These are phyloP conservation scores for Pseudoscleropodium purum DNA, from an alignment of 225 moss, liverwort and hornwort species.

Conservation along the genomic window DNA sequence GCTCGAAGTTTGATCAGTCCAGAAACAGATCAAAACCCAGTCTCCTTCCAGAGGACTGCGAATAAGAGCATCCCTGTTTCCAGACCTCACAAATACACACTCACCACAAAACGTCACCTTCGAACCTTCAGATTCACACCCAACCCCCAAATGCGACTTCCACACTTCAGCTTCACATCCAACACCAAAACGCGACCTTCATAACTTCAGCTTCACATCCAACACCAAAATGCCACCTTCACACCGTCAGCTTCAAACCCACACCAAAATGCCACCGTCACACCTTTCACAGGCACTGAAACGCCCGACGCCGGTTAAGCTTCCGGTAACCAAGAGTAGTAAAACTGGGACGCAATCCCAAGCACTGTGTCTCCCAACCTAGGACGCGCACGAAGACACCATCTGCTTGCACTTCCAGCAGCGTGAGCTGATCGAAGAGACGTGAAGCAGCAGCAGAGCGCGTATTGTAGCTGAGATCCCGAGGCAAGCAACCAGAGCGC, in stretches of 20 bases:
- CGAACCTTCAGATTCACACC: neutral
- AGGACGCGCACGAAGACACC: neutral
- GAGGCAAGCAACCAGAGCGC: neutral
- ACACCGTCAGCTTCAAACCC: neutral
- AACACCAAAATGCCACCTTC: neutral
- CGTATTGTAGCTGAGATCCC: neutral
- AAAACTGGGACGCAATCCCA: neutral
- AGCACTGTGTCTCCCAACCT: neutral
- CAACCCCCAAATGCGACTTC: neutral
- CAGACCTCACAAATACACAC: neutral
- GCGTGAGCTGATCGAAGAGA: neutral
- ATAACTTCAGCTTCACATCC: neutral
- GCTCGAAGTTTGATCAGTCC: neutral
- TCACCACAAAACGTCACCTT: neutral
- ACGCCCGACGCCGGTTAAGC: too few relatives aligned
- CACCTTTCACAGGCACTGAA: neutral
- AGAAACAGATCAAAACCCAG: neutral
- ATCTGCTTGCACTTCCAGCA: neutral
- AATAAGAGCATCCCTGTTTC: neutral
- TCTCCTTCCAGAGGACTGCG: neutral
- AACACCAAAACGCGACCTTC: neutral
- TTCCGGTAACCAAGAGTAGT: neutral
- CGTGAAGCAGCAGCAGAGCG: too few relatives aligned
- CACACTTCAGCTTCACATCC: neutral
- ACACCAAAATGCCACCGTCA: neutral